Conservation (phyloP, 2,329 filamentous ascomycete species). For the Sarocladium oryzae region DNA sequence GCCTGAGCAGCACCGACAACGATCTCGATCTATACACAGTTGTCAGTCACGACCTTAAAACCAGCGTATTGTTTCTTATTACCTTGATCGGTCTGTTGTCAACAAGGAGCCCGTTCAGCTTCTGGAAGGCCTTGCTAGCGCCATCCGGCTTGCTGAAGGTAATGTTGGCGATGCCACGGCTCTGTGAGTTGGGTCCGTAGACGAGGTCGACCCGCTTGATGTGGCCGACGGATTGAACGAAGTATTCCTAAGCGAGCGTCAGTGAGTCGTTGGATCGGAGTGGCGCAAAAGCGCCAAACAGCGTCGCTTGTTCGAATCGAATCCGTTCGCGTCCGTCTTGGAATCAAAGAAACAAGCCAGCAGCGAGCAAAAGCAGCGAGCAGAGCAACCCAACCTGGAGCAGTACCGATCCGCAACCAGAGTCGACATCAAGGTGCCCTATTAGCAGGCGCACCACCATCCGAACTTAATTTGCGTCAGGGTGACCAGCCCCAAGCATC, state of each 20-base stretch:
- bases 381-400: background rate
- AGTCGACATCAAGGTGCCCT: background rate
- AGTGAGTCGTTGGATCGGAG: slow-evolving; percentile 46
- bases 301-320: slow-evolving; percentile 5
- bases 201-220: slow-evolving; percentile 89
- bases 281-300: slow-evolving; percentile 2
- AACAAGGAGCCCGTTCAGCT: slow-evolving; percentile 82
- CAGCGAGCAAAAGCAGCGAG: slow-evolving; percentile 4
- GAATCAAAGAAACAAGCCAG: background rate
- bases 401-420: too few species aligned
- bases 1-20: slow-evolving; percentile 72
- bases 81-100: slow-evolving; percentile 90
- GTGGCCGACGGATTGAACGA: slow-evolving; percentile 75
- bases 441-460: background rate
- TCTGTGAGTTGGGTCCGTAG: slow-evolving; percentile 87
- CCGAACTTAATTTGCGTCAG: background rate
- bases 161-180: slow-evolving; percentile 87
- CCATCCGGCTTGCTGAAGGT: slow-evolving; percentile 76
- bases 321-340: slow-evolving; percentile 4
- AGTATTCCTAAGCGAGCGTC: slow-evolving; percentile 88
- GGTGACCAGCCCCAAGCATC: slow-evolving; percentile 1
- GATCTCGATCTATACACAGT: slow-evolving; percentile 68
- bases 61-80: background rate
- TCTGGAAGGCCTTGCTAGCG: slow-evolving; percentile 75
- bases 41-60: too few species aligned